Conservation (phyloP, 2,329 filamentous ascomycete species). For the Pezicula carpinea region DNA sequence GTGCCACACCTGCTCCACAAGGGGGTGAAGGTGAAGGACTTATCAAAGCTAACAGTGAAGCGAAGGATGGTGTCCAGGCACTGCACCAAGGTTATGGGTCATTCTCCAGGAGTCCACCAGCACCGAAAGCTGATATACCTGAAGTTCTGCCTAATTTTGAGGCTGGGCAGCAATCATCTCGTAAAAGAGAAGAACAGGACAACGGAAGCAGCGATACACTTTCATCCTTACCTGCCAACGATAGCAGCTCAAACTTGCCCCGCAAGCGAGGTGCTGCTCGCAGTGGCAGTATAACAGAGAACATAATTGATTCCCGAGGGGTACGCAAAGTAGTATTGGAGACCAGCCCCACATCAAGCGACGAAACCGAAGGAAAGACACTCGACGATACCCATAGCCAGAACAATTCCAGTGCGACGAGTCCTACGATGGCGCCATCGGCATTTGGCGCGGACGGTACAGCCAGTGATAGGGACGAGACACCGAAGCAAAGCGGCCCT, state of each 20-base stretch:
- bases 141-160: neutral
- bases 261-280: conserved; percentile 48
- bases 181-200: conserved; percentile 15
- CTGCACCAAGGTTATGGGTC: conserved; percentile 52
- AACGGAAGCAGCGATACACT: conserved; percentile 25
- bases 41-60: conserved; percentile 47
- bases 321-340: conserved; percentile 73
- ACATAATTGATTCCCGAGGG: conserved; percentile 68
- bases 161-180: neutral
- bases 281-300: conserved; percentile 76
- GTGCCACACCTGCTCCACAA: conserved; percentile 32
- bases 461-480: neutral
- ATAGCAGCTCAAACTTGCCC: conserved; percentile 28
- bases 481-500: conserved; percentile 17
- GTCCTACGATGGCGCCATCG: neutral
- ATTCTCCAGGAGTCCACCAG: conserved; percentile 18
- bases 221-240: conserved; percentile 22
- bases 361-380: conserved; percentile 9
- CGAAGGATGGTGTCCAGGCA: conserved; percentile 62
- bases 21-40: conserved; percentile 50
- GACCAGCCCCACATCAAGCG: conserved; percentile 44
- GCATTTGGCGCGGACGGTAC: neutral
- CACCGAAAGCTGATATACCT: neutral
- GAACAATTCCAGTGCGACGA: neutral
- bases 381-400: neutral